Evolutionary conservation across 106 monocot genomes (phyloP).

Genomic region (Cymbidium sinense): DNA sequence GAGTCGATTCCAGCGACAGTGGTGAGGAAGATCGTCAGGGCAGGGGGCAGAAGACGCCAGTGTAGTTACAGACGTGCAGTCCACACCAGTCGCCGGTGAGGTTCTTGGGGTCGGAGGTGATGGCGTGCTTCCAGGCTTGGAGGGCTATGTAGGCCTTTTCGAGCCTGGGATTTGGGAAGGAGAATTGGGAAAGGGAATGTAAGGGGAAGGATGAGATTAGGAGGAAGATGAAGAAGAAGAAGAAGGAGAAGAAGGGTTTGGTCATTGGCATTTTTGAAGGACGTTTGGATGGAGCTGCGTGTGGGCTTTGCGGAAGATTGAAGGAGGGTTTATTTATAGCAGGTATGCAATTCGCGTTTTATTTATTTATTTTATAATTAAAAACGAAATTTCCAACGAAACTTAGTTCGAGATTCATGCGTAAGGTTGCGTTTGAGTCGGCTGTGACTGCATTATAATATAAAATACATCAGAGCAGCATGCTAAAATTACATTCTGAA

Average conservation of each 20-base stretch:
- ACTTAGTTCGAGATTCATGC: too few relatives aligned
- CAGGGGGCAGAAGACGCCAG: conserved; percentile 43
- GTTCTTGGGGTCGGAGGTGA: conserved; percentile 38
- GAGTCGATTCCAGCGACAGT: conserved; percentile 47
- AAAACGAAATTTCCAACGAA: too few relatives aligned
- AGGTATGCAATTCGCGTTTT: too few relatives aligned
- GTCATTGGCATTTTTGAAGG: not conserved
- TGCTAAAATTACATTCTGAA: too few relatives aligned
- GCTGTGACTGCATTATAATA: too few relatives aligned
- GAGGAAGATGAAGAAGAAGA: not conserved
- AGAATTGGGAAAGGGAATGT: conserved; percentile 1
- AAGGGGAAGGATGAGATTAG: not conserved
- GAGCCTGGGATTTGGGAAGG: conserved; percentile 29
- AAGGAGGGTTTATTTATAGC: not conserved
- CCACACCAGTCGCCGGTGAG: conserved; percentile 45
- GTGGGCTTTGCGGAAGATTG: not conserved
- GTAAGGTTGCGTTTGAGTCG: too few relatives aligned
- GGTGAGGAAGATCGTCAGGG: conserved; percentile 29
- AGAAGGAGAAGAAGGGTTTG: not conserved
- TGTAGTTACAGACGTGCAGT: conserved; percentile 47
- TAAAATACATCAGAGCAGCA: too few relatives aligned
- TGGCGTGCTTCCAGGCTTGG: conserved; percentile 38
- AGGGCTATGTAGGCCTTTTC: conserved; percentile 40
- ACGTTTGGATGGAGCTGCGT: too few relatives aligned
- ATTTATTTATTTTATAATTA: too few relatives aligned